These are phyloP conservation scores for Lipomyces chichibuensis DNA, from an alignment of 805 yeast genomes.

Conservation along the genomic window DNA sequence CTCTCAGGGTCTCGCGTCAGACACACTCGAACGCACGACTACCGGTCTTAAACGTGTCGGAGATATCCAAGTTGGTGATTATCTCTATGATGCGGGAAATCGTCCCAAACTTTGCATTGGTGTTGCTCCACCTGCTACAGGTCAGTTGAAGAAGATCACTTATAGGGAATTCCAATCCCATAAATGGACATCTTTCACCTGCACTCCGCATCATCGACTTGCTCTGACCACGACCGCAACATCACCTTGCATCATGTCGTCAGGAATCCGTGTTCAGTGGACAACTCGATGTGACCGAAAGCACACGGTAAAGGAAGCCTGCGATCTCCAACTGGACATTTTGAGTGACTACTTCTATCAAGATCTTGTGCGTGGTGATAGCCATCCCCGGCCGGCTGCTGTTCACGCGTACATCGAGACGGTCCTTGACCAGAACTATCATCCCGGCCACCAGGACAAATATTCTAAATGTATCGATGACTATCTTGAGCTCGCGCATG, in stretches of 20 bases:
- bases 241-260: background rate
- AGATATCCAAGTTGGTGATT: background rate
- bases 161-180: background rate
- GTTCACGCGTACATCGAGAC: background rate
- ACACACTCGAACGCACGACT: background rate
- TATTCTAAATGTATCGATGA: background rate
- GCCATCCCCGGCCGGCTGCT: background rate
- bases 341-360: slow-evolving; percentile 1
- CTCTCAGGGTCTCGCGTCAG: background rate
- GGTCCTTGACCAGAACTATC: background rate
- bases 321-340: background rate
- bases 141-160: background rate
- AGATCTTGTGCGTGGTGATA: background rate
- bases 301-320: background rate
- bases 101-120: background rate
- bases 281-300: background rate
- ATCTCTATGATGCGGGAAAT: background rate
- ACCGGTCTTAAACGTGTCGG: background rate
- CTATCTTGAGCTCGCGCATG: background rate
- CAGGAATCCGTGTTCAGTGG: background rate
- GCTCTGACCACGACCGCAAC: background rate
- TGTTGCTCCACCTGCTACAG: background rate
- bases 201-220: background rate
- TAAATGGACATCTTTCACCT: background rate
- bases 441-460: background rate